Evolutionary conservation across 164 flowering plant species (phyloP).

Genomic region (Protea cynaroides): DNA sequence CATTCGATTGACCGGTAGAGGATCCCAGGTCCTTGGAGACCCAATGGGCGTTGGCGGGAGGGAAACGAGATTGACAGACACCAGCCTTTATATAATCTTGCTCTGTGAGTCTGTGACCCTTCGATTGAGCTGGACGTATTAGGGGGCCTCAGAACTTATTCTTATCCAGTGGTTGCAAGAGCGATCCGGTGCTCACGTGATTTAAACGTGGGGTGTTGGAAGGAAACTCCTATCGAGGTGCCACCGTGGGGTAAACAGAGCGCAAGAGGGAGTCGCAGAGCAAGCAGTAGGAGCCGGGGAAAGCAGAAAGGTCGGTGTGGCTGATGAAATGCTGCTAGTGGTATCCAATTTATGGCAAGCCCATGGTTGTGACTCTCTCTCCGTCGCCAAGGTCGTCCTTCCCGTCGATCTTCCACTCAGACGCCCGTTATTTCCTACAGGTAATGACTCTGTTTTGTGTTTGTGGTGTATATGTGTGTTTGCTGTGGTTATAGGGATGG

Average conservation of each 20-base stretch:
- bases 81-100: no score
- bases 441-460: conserved; percentile 3
- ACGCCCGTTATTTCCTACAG: conserved; percentile 23
- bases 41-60: no score
- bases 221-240: not conserved
- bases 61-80: no score
- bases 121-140: no score
- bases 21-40: no score
- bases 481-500: not conserved
- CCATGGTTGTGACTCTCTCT: conserved; percentile 23
- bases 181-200: no score
- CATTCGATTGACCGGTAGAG: no score
- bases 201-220: not conserved
- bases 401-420: conserved; percentile 56
- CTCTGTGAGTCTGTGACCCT: no score
- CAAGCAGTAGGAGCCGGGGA: conserved; percentile 26
- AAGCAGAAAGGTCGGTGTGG: conserved; percentile 57
- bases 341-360: conserved; percentile 39
- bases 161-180: no score
- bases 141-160: no score
- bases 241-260: not conserved
- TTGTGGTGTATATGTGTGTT: not conserved
- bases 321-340: conserved; percentile 62
- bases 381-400: conserved; percentile 60
- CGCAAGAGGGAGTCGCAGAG: not conserved